A percentile compares a stretch with the other conserved stretches of the same genome.
Conservation (phyloP, 345 rosid genomes). For the Syzygium jambos region DNA sequence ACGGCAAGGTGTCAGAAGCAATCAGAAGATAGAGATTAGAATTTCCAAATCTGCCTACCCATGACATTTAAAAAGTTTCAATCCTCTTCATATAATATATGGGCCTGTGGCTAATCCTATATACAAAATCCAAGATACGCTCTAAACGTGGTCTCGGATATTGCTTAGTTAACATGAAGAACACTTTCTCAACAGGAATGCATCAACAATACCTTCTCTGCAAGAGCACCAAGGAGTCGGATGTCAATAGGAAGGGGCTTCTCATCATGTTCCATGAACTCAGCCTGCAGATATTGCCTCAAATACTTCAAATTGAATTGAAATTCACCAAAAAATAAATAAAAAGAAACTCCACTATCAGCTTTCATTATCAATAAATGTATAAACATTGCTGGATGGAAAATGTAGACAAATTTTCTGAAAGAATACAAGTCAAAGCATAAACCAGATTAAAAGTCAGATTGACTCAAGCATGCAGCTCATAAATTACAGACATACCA, state of each 20-base stretch:
- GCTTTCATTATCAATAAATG: not conserved
- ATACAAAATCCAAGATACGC: not conserved
- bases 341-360: not conserved
- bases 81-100: not conserved
- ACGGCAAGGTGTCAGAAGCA: not conserved
- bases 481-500: slow-evolving; percentile 32
- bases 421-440: not conserved
- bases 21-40: not conserved
- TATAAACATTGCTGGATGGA: not conserved
- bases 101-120: not conserved
- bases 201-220: slow-evolving; percentile 65
- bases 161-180: not conserved
- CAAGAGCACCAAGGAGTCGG: slow-evolving; percentile 97
- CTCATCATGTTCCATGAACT: slow-evolving; percentile 99
- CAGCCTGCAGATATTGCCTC: slow-evolving; percentile 53
- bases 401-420: not conserved
- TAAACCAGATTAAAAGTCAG: not conserved
- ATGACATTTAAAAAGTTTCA: not conserved
- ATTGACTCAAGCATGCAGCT: not conserved
- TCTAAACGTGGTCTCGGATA: not conserved
- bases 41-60: not conserved
- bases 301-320: not conserved
- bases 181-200: not conserved
- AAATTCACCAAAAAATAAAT: not conserved
- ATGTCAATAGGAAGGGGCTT: slow-evolving; percentile 98